phyloP scores from a whole-genome alignment of 345 rosid genomes.

The Murraya paniculata region DNA sequence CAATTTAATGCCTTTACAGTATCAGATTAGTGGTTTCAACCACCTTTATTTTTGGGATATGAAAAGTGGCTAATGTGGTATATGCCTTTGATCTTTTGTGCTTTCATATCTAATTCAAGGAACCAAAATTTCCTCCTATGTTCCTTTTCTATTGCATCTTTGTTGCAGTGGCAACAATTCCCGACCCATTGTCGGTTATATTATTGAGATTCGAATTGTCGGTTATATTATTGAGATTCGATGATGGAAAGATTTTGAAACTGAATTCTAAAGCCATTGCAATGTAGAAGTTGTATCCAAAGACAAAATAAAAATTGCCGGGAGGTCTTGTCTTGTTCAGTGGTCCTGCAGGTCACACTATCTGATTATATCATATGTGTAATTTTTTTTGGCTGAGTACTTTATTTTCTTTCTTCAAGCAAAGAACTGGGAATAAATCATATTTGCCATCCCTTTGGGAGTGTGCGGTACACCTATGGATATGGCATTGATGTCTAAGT shows the following conservation, averaged over 20 bases:
- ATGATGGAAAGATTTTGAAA: background rate
- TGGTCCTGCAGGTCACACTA: background rate
- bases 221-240: background rate
- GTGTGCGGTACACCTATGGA: too few relatives aligned
- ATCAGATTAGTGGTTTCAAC: background rate
- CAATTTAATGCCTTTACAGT: conserved; percentile 12
- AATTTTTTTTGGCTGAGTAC: too few relatives aligned
- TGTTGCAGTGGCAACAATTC: background rate
- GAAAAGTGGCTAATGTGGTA: background rate
- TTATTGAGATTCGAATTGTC: background rate
- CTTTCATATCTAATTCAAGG: background rate
- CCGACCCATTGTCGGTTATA: background rate
- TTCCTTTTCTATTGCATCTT: background rate
- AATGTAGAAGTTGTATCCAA: background rate
- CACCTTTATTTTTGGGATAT: background rate
- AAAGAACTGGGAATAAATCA: background rate
- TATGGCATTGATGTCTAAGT: too few relatives aligned
- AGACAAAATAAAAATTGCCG: background rate
- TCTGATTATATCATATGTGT: background rate
- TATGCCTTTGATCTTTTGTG: background rate
- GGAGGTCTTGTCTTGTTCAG: background rate
- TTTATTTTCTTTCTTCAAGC: background rate
- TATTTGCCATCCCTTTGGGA: background rate
- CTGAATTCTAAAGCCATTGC: background rate
- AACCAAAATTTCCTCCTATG: background rate